Evolutionary conservation across 2,329 filamentous ascomycete genomes (phyloP), one percentile per base, ranked within the genome.

Genomic region (Claviceps purpurea): DNA sequence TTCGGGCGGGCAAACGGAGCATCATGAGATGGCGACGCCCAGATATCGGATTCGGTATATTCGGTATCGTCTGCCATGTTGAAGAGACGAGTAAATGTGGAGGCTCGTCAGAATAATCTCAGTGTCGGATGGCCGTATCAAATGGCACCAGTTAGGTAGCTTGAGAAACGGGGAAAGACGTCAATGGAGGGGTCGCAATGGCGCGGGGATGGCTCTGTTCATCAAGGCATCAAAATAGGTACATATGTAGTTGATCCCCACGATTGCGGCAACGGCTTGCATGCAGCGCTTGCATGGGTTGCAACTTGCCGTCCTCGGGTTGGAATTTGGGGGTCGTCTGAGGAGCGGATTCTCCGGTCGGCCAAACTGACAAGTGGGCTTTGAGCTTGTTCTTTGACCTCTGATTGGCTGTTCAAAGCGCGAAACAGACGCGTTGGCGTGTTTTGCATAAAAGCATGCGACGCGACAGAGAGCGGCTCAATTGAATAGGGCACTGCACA

Each of bases 1-100:
- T 62, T 65, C 30, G 64, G 62, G 41, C 59, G 65, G 57, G 63
- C 55, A 41, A 59, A 56, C 47, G 60, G 58, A 49, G 62, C 56
- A 51, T 65, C 58, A 26, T 68, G 66, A 38, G 63, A 62, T 39
- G 72, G 70, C 10, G 74, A 77, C 40, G 68, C 65, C 68, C 73
- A 75, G 49, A 74, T 67, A 54, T 74, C 73, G n/a, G 69, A 65
- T 55, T 76, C 70, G 26, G 73, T 76, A 56, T 71, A 66, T 54
- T 74, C 68, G 45, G 64, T 64, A 50, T 70, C 61, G 62, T 73
- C 72, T 39, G 70, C 65, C 73, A 77, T 76, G 54, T 53, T 18
- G 47, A 13, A 40, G 18, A 50, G 48, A 49, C 3, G 37, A 41
- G 22, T 24, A 34, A 42, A n/a, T 30, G 10, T n/a, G 16, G 14